These are phyloP conservation scores for Ogataea nitratoaversa DNA, from an alignment of 805 yeast genomes.

Conservation along the genomic window DNA sequence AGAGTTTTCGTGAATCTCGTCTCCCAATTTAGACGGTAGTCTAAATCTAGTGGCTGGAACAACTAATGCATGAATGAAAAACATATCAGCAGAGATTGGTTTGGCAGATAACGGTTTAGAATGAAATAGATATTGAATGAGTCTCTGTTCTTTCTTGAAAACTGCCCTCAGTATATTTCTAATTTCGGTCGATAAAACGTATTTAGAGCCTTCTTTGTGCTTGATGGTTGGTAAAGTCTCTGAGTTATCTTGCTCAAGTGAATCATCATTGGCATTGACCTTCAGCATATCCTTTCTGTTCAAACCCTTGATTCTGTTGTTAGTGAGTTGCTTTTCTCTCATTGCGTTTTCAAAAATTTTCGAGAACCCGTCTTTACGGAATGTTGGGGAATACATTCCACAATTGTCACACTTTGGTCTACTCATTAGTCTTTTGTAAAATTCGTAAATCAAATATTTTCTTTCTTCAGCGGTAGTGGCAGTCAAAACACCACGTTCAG, in stretches of 20 bases:
- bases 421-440: constrained; percentile 65
- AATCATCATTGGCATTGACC: constrained; percentile 16
- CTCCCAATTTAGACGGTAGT: constrained; percentile 95
- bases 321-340: constrained; percentile 72
- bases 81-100: constrained; percentile 67
- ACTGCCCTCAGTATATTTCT: constrained; percentile 72
- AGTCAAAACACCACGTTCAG: constrained; percentile 66
- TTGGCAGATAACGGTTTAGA: constrained; percentile 59
- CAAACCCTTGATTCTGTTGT: constrained; percentile 80
- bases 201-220: constrained; percentile 72
- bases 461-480: constrained; percentile 87
- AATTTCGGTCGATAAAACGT: constrained; percentile 83
- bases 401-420: constrained; percentile 94
- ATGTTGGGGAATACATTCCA: constrained; percentile 90
- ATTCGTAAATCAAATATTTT: constrained; percentile 63
- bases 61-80: constrained; percentile 80
- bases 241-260: constrained; percentile 19
- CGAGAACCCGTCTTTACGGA: constrained; percentile 90
- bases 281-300: constrained; percentile 68
- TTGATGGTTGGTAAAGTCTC: constrained; percentile 42
- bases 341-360: constrained; percentile 89
- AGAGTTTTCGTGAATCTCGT: constrained; percentile 89
- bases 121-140: constrained; percentile 74
- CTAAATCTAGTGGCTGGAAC: constrained; percentile 98
- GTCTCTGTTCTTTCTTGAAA: constrained; percentile 65